Base-by-base conservation (phyloP, 306 rosid species). In the Dalbergia oliveri region DNA sequence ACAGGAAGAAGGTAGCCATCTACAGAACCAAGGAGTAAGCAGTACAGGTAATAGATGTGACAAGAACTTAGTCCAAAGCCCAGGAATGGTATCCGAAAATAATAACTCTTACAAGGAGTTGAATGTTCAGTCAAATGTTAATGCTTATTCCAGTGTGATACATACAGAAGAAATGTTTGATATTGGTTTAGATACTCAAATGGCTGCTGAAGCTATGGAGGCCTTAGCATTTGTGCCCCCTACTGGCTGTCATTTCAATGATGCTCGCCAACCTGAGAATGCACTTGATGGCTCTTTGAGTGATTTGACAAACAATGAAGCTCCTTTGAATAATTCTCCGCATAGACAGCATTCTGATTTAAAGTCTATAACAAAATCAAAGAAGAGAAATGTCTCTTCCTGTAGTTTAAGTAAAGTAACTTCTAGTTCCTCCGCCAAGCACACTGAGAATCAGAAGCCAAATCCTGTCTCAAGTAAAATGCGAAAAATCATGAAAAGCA, bases 191-290 rank as follows among this genome's bases (percentile, higher is more conserved):
- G 72, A 84, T 86, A 91, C 97, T 70, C 97, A 93, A 84, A 83
- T 93, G 45, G 97, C 97, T 78, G 97, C 84, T 53, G 94, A 93
- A 84, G 97, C 93, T 16, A 91, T 91, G 86, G 87, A 88, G 73
- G 91, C 88, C 75, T 87, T 93, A 65, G 92, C 97, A 68, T 53
- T 26, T 78, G 81, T 70, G 4, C 73, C 66, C 75, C 75, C 77
- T 49, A 18, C 59, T 26, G 77, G 74, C 64, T 59, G 37, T 63
- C 72, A 57, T 44, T 71, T 66, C 50, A 51, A 59, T 58, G 82
- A 70, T 85, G 66, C 74, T 71, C 66, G 63, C 58, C 87, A 66
- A 53, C 83, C 73, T 41, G 78, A 64, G 61, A 80, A 75, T 51
- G 67, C 65, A 45, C 67, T 47, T 1, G 59, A 73, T 84, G 83